A percentile compares a stretch with the other conserved stretches of the same genome.
Evolutionary conservation across 2,329 filamentous ascomycete genomes (phyloP).

Genomic region (Thielaviopsis musarum): DNA sequence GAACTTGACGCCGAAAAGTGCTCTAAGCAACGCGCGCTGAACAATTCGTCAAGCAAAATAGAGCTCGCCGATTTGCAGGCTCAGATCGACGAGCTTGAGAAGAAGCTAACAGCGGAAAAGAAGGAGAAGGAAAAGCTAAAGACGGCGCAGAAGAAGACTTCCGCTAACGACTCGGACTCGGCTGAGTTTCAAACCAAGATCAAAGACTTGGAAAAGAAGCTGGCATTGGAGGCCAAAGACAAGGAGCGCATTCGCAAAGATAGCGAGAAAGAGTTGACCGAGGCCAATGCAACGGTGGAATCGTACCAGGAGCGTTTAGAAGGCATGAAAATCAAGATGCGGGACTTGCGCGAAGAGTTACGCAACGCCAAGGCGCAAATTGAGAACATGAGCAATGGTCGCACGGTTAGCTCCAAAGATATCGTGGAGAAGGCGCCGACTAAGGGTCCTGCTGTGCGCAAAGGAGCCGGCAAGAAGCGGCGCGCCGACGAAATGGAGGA

Average conservation of each 20-base stretch:
- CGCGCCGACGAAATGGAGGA: conserved; percentile 30
- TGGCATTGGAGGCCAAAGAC: conserved; percentile 27
- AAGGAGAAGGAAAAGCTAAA: conserved; percentile 29
- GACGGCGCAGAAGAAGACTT: conserved; percentile 16
- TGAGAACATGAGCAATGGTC: conserved; percentile 18
- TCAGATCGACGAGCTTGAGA: conserved; percentile 22
- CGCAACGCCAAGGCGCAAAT: conserved; percentile 26
- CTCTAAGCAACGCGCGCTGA: conserved; percentile 19
- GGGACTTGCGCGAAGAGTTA: conserved; percentile 33
- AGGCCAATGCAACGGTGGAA: conserved; percentile 44
- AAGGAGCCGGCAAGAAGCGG: conserved; percentile 27
- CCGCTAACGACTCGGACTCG: background rate
- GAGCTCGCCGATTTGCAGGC: conserved; percentile 26
- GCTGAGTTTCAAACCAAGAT: conserved; percentile 4
- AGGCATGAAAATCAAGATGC: conserved; percentile 54
- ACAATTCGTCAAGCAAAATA: conserved; percentile 20
- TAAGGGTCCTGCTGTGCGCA: conserved; percentile 18
- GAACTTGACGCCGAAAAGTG: conserved; percentile 64
- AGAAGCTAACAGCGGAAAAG: conserved; percentile 24
- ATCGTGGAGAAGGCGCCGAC: conserved; percentile 16
- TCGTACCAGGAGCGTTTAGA: conserved; percentile 55
- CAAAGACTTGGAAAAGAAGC: conserved; percentile 18
- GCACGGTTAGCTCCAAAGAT: background rate
- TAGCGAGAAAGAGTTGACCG: conserved; percentile 36
- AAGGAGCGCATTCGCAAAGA: conserved; percentile 29